Base-by-base conservation (phyloP, 2,329 filamentous ascomycete species). In the Fusarium sp. region DNA sequence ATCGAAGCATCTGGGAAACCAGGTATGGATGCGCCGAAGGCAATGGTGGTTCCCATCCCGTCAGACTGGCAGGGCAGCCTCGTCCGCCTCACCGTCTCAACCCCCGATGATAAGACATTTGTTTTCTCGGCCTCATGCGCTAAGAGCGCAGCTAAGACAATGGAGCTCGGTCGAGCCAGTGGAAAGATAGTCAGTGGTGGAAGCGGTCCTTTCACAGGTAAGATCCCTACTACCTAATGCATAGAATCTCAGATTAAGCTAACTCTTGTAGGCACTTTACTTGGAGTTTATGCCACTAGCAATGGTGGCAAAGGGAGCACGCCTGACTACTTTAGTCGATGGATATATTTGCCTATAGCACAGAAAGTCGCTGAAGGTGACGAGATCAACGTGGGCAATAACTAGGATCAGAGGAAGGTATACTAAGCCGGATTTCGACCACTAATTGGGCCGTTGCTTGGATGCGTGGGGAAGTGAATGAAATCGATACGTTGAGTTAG, bases 61-160 rank as follows among this genome's bases (percentile, higher is more conserved):
- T 11, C 25, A 7, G 25, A 22, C 18, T 46, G 44, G 44, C 15
- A 27, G 22, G 27, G 27, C 14, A 25, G 15, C 22, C 9, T 25
- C 12, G 18, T 46, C 3, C 25, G 9, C 25, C 44, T 46, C 15
- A 46, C 17, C 25, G 44, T 46, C 17, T 27, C 44, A 22, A 25
- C 44, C 1, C 25, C 9, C 31, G 22, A 17, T 7, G 27, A 46
- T 14, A 1, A 27, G 4, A 31, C 44, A 29, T 46, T 27, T 25
- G 44, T 18, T 14, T 46, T 46, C 27, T 1, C 1, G 0, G 27
- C 44, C 14, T 18, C 22, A 22, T 46, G 0, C 17, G 15, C 0
- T 6, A 17, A 8, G 4, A 20, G 31, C 9, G 22, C 44, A 46
- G 5, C 6, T 8, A 18, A 20, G 25, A 4, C 0, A 29, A 31